Evolutionary conservation across 208 protist species (phyloP).

Genomic region (Crithidia sp.): DNA sequence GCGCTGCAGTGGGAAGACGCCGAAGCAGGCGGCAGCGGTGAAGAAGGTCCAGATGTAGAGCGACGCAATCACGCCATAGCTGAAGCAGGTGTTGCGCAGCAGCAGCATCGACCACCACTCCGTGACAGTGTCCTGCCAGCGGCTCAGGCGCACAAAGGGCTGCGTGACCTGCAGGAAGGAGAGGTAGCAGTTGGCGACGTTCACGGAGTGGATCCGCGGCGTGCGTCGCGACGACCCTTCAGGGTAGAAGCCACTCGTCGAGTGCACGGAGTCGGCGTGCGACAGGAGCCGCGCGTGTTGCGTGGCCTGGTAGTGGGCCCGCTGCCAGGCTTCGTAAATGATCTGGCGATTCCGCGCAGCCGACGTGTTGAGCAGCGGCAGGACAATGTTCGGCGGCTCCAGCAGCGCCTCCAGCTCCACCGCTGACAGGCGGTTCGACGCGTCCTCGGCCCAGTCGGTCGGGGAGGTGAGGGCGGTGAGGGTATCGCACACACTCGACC

Average conservation of each 20-base stretch:
- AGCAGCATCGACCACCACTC: slow-evolving; percentile 32
- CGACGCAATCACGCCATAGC: not conserved
- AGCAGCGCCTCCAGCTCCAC: slow-evolving; percentile 22
- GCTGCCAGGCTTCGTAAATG: slow-evolving; percentile 26
- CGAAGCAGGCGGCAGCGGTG: slow-evolving; percentile 23
- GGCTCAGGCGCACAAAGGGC: slow-evolving; percentile 19
- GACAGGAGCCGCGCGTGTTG: not conserved
- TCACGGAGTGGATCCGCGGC: slow-evolving; percentile 25
- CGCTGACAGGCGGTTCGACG: not conserved
- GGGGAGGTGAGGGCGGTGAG: slow-evolving; percentile 22
- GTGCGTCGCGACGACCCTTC: not conserved
- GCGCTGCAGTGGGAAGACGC: slow-evolving; percentile 48
- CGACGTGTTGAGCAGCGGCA: not conserved
- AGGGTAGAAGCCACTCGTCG: not conserved
- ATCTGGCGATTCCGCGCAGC: slow-evolving; percentile 21
- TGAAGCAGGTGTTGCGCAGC: slow-evolving; percentile 13
- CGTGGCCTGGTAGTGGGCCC: not conserved
- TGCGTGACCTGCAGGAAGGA: slow-evolving; percentile 14
- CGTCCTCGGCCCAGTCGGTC: not conserved
- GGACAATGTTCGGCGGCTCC: slow-evolving; percentile 1
- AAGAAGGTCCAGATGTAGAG: slow-evolving; percentile 6
- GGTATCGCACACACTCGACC: slow-evolving; percentile 25
- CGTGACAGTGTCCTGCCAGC: slow-evolving; percentile 6
- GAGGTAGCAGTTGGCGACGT: slow-evolving; percentile 28
- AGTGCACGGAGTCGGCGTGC: not conserved